Evolutionary conservation across 1,284 basidiomycete species (phyloP).

Genomic region (Trametes hirsuta): DNA sequence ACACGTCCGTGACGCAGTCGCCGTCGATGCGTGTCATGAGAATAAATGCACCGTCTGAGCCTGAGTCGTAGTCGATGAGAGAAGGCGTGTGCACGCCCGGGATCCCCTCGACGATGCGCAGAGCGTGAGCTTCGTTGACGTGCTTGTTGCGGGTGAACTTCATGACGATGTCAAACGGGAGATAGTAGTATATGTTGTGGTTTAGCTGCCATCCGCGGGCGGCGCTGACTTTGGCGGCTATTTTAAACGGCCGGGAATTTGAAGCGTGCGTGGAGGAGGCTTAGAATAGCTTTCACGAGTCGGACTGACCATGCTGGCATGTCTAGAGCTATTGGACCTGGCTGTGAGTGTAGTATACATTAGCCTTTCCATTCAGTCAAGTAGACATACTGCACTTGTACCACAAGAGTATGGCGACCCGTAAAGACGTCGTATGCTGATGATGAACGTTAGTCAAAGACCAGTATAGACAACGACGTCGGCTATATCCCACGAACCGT

Average conservation of each 20-base stretch:
- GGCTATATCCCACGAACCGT: no score
- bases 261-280: not conserved
- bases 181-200: not conserved
- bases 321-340: no score
- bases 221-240: not conserved
- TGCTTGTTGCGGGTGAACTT: not conserved
- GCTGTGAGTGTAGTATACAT: no score
- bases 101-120: not conserved
- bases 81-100: not conserved
- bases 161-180: not conserved
- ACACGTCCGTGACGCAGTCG: slow-evolving; percentile 2
- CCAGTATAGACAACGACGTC: no score
- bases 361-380: no score
- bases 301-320: not conserved
- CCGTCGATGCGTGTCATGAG: slow-evolving; percentile 16
- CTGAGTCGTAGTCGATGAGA: not conserved
- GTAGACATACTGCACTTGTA: not conserved
- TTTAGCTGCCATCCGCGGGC: not conserved
- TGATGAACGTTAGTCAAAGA: no score
- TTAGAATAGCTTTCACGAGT: not conserved
- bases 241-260: not conserved
- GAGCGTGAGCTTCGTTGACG: not conserved
- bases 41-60: not conserved
- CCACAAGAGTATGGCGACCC: not conserved
- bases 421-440: not conserved